These are phyloP conservation scores for Herpetospermum pedunculosum DNA, from an alignment of 306 rosid genomes.

Conservation along the genomic window DNA sequence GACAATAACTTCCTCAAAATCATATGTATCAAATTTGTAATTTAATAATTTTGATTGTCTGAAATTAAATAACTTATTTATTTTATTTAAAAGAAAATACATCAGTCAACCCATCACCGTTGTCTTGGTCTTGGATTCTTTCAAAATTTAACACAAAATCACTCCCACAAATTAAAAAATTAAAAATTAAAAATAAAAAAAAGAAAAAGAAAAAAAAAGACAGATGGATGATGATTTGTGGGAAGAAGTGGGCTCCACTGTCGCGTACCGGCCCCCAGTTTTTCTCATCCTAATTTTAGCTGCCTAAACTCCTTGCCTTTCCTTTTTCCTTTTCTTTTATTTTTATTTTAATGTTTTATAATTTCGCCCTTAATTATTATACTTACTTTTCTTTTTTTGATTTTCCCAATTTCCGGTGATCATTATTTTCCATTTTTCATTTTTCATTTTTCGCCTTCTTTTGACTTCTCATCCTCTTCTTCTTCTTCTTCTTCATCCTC, in stretches of 20 bases:
- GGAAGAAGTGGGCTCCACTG: conserved; percentile 8
- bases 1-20: too few relatives aligned
- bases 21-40: too few relatives aligned
- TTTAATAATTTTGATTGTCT: too few relatives aligned
- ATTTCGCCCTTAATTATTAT: conserved; percentile 4
- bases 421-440: neutral
- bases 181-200: neutral
- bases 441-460: neutral
- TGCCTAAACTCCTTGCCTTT: neutral
- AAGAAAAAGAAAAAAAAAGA: neutral
- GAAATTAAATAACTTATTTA: too few relatives aligned
- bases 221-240: conserved; percentile 1
- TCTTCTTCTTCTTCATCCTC: neutral
- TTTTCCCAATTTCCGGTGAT: too few relatives aligned
- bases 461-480: neutral
- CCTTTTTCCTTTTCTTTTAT: neutral
- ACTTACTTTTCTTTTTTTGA: neutral
- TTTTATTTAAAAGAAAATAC: neutral
- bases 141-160: neutral
- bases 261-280: conserved; percentile 2
- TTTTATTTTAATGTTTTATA: neutral
- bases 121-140: neutral
- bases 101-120: neutral
- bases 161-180: neutral
- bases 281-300: conserved; percentile 15